phyloP scores from a whole-genome alignment of 208 protist species.

The Trypanosoma congolense region DNA sequence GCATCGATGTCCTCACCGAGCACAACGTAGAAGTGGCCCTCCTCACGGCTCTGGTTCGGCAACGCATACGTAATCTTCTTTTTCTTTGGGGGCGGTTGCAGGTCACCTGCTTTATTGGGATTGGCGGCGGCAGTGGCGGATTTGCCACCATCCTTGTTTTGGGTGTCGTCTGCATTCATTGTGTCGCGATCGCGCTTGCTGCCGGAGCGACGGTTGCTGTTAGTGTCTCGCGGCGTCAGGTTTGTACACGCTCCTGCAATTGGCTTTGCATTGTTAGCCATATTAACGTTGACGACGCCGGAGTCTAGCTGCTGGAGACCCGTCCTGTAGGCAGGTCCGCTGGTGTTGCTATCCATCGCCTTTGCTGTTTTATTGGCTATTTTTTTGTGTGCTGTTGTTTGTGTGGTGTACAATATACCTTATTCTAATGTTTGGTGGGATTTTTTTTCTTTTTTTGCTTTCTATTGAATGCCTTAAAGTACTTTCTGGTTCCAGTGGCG shows the following conservation, averaged over 20 bases:
- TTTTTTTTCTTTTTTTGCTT: no score
- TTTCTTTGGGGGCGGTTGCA: conserved; percentile 35
- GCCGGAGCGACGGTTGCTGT: conserved; percentile 46
- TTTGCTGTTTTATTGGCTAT: background rate
- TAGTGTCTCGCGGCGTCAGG: conserved; percentile 20
- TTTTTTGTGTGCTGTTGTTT: conserved; percentile 1
- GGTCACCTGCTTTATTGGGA: background rate
- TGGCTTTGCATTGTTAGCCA: background rate
- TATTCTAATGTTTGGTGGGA: no score
- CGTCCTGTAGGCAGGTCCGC: background rate
- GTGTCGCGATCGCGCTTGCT: conserved; percentile 75
- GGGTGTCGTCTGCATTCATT: background rate
- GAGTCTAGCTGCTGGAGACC: conserved; percentile 14
- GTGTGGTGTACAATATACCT: background rate
- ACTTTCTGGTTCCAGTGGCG: no score
- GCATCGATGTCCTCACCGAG: conserved; percentile 87
- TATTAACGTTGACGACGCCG: conserved; percentile 15
- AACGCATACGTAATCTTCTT: conserved; percentile 84
- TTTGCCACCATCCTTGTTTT: no score
- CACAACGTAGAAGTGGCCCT: conserved; percentile 89
- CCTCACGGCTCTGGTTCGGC: conserved; percentile 82
- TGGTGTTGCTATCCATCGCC: background rate
- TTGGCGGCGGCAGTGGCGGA: background rate
- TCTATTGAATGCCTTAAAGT: no score
- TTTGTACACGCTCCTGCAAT: conserved; percentile 15